A percentile compares a stretch with the other conserved stretches of the same genome.
phyloP scores from a whole-genome alignment of 1,284 basidiomycete genomes.

The Ceratobasidium sp. region DNA sequence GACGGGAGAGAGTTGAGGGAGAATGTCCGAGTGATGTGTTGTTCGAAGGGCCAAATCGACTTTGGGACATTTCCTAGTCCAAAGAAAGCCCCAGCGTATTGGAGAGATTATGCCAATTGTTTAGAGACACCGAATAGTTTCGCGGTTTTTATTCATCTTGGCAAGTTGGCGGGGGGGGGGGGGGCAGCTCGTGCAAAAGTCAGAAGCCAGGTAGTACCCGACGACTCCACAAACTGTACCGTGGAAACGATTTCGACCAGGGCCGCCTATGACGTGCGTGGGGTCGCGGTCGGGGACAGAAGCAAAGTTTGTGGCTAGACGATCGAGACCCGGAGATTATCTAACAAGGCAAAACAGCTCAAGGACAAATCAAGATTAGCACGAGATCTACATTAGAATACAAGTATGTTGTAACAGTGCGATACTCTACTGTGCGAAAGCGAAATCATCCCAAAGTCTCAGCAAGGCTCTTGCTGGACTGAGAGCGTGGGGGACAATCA shows the following conservation, averaged over 20 bases:
- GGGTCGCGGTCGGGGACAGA: not conserved
- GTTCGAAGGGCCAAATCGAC: constrained; percentile 4
- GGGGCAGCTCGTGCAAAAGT: not conserved
- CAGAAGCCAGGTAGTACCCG: not conserved
- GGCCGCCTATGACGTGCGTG: constrained; percentile 3
- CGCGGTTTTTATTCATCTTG: not conserved
- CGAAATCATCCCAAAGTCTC: constrained; percentile 18
- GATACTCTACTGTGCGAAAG: not conserved
- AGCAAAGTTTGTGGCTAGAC: not conserved
- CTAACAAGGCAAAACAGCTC: not conserved
- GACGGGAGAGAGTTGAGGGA: not conserved
- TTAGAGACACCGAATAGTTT: not conserved
- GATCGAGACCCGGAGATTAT: constrained; percentile 9
- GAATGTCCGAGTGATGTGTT: not conserved
- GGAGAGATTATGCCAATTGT: not conserved
- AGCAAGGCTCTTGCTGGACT: constrained; percentile 21
- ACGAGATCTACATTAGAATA: not conserved
- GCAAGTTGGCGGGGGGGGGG: not conserved
- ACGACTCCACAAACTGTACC: not conserved
- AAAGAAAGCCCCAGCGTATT: not conserved
- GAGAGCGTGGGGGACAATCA: constrained; percentile 18
- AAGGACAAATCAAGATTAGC: not conserved
- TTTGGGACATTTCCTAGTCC: not conserved
- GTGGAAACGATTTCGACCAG: not conserved
- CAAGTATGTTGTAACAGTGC: not conserved